Evolutionary conservation across 2,329 filamentous ascomycete genomes (phyloP).

Genomic region (Botrytis elliptica): DNA sequence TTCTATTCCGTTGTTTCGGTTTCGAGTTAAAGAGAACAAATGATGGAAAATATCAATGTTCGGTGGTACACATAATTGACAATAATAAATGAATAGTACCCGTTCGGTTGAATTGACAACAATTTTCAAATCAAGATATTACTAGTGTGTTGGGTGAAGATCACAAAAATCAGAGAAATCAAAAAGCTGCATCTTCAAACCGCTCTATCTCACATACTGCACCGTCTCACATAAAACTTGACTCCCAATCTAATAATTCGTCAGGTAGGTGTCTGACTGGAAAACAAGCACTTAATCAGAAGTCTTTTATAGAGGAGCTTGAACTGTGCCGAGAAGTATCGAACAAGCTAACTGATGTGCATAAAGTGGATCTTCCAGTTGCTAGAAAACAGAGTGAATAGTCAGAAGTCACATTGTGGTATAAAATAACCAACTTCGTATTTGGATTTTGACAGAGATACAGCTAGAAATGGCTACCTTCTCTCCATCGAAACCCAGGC

Average conservation of each 20-base stretch:
- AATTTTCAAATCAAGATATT: not conserved
- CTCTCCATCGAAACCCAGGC: not conserved
- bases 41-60: accelerated
- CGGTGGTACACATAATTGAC: accelerated
- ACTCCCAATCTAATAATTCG: accelerated
- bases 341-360: not conserved
- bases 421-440: not conserved
- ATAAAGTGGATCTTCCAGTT: not conserved
- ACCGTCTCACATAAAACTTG: not conserved
- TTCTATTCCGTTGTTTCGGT: not conserved
- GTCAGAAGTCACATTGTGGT: accelerated
- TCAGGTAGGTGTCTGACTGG: not conserved
- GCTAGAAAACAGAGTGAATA: not conserved
- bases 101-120: not conserved
- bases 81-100: not conserved
- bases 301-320: not conserved
- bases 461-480: accelerated
- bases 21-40: accelerated
- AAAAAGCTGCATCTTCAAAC: not conserved
- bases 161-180: not conserved
- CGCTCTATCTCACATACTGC: too few relatives aligned
- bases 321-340: not conserved
- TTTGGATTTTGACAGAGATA: accelerated
- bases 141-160: not conserved
- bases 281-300: too few relatives aligned